phyloP scores from a whole-genome alignment of 495 filamentous ascomycete genomes.

The Penicillium antarcticum region DNA sequence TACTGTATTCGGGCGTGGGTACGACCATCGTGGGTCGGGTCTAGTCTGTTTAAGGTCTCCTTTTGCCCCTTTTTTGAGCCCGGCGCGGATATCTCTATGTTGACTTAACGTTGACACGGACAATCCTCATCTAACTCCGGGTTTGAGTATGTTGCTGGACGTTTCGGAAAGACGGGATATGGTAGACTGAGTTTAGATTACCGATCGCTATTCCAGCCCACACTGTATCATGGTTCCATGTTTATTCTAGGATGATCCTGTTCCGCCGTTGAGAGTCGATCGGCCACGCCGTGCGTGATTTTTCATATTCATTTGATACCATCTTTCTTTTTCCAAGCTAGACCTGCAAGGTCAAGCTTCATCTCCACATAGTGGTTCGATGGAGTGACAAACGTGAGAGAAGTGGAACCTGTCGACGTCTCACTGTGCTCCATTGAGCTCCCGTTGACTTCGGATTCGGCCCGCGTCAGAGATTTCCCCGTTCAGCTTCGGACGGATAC shows the following conservation, averaged over 20 bases:
- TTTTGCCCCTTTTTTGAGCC: conserved; percentile 15
- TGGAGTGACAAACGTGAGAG: background rate
- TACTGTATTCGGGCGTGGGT: background rate
- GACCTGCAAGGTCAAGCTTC: conserved; percentile 8
- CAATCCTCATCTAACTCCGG: conserved; percentile 8
- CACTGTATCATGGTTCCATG: no score
- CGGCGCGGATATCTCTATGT: background rate
- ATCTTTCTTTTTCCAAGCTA: background rate
- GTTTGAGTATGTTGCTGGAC: background rate
- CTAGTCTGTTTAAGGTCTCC: background rate
- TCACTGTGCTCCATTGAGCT: conserved; percentile 2
- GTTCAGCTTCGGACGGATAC: conserved; percentile 5
- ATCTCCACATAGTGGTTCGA: conserved; percentile 4
- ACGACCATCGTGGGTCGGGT: background rate
- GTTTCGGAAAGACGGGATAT: no score
- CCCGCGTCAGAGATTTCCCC: conserved; percentile 12
- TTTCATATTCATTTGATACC: background rate
- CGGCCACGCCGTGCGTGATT: background rate
- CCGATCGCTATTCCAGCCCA: no score
- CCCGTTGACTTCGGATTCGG: conserved; percentile 14
- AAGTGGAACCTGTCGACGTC: background rate
- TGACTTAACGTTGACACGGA: background rate
- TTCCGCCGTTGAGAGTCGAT: no score
- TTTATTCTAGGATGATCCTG: no score
- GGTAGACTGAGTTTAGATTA: no score